Evolutionary conservation across 768 basidiomycete species (phyloP).

Genomic region (Auricularia cornea): DNA sequence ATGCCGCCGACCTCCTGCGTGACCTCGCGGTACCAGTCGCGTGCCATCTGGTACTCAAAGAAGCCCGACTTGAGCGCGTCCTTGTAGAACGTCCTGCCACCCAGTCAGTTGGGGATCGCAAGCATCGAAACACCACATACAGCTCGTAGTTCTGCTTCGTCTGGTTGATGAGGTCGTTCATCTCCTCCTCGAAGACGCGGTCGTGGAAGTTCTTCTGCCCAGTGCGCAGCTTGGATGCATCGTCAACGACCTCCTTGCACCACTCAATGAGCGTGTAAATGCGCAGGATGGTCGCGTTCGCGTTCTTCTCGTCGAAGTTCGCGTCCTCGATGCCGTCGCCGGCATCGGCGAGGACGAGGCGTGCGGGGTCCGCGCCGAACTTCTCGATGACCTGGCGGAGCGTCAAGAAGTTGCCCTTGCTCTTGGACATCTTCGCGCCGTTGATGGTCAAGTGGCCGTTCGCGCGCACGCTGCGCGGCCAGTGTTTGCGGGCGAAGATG

Average conservation of each 20-base stretch:
- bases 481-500: conserved; percentile 75
- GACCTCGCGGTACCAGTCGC: conserved; percentile 96
- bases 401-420: conserved; percentile 91
- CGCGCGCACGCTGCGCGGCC: conserved; percentile 86
- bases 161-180: conserved; percentile 75
- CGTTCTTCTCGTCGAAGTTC: conserved; percentile 97
- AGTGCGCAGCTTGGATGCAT: conserved; percentile 58
- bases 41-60: conserved; percentile 85
- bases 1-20: conserved; percentile 74
- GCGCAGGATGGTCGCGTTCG: conserved; percentile 92
- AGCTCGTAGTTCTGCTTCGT: conserved; percentile 74
- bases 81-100: conserved; percentile 80
- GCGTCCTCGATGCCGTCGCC: conserved; percentile 98
- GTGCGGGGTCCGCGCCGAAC: conserved; percentile 93
- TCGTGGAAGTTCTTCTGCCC: conserved; percentile 81
- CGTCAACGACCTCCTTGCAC: conserved; percentile 65
- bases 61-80: conserved; percentile 92
- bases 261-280: conserved; percentile 84
- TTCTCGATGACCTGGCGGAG: conserved; percentile 81
- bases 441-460: conserved; percentile 97
- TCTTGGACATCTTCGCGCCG: conserved; percentile 98
- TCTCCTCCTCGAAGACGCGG: conserved; percentile 81
- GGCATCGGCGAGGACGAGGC: conserved; percentile 88
- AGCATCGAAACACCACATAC: conserved; percentile 38
- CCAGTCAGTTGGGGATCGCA: background rate